A percentile compares a stretch with the other conserved stretches of the same genome.
phyloP scores from a whole-genome alignment of 1,284 basidiomycete genomes.

The Ganoderma lingzhi region DNA sequence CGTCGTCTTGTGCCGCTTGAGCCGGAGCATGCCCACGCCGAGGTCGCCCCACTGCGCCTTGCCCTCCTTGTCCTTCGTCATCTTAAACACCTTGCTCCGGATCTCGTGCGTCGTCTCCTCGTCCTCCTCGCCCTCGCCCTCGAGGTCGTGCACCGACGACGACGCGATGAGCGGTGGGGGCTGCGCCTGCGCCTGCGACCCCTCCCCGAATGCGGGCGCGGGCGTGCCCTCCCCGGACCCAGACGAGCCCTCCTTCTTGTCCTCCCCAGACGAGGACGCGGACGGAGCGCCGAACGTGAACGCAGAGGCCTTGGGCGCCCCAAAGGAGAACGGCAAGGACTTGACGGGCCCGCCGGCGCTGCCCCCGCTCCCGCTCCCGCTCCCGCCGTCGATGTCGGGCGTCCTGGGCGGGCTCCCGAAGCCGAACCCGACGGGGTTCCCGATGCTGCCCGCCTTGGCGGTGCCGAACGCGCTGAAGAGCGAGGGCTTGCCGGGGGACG shows the following conservation, averaged over 20 bases:
- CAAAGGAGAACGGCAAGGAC: slow-evolving; percentile 31
- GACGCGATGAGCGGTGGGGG: slow-evolving; percentile 45
- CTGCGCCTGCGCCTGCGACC: slow-evolving; percentile 32
- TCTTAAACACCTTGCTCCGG: slow-evolving; percentile 69
- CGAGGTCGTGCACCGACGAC: slow-evolving; percentile 61
- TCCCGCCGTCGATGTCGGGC: slow-evolving; percentile 31
- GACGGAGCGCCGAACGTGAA: slow-evolving; percentile 10
- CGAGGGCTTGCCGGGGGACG: slow-evolving; percentile 25
- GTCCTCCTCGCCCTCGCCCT: slow-evolving; percentile 85
- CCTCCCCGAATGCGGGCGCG: slow-evolving; percentile 47
- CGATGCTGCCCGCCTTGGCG: slow-evolving; percentile 52
- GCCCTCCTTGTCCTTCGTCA: slow-evolving; percentile 60
- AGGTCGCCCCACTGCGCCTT: slow-evolving; percentile 64
- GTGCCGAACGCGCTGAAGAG: slow-evolving; percentile 28
- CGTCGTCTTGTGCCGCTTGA: slow-evolving; percentile 76
- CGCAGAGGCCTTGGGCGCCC: no score
- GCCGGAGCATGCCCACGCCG: slow-evolving; percentile 66
- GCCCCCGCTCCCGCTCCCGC: not conserved
- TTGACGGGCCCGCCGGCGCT: slow-evolving; percentile 30
- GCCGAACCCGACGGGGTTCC: slow-evolving; percentile 65
- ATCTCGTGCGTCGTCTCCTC: slow-evolving; percentile 75
- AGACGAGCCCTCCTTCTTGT: slow-evolving; percentile 31
- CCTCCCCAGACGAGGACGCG: slow-evolving; percentile 24
- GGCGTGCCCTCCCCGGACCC: slow-evolving; percentile 39
- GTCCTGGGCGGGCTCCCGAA: slow-evolving; percentile 56